These are phyloP conservation scores for Guillardia theta DNA, from an alignment of 78 protist species.

Conservation along the genomic window DNA sequence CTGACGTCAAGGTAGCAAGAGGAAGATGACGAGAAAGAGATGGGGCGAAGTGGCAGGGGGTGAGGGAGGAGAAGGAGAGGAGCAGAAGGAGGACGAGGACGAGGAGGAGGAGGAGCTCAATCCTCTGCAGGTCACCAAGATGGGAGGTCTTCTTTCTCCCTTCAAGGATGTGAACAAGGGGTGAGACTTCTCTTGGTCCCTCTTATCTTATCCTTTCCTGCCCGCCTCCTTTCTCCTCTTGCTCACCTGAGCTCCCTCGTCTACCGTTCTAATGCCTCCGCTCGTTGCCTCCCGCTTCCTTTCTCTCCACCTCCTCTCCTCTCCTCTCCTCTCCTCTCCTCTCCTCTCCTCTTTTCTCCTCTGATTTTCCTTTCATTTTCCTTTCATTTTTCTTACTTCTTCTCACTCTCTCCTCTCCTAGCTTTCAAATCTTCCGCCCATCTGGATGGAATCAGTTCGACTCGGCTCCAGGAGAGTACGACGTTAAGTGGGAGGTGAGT, in stretches of 20 bases:
- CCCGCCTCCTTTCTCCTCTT: background rate
- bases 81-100: too few species aligned
- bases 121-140: background rate
- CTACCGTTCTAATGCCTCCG: background rate
- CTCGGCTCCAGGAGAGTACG: slow-evolving; percentile 1
- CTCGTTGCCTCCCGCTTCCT: background rate
- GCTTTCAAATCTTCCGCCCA: background rate
- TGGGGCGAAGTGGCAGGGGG: too few species aligned
- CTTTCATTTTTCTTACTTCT: background rate
- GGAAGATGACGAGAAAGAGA: too few species aligned
- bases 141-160: background rate
- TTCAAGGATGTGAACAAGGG: slow-evolving; percentile 5
- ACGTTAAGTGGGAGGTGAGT: slow-evolving; percentile 2
- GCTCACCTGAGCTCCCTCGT: background rate
- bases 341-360: background rate
- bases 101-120: too few species aligned
- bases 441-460: background rate
- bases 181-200: background rate
- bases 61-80: too few species aligned
- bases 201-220: background rate
- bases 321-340: background rate
- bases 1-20: too few species aligned
- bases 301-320: background rate
- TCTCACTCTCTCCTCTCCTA: background rate
- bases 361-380: background rate